phyloP scores from a whole-genome alignment of 108 stramenopile species.

The Skeletonema grethae region DNA sequence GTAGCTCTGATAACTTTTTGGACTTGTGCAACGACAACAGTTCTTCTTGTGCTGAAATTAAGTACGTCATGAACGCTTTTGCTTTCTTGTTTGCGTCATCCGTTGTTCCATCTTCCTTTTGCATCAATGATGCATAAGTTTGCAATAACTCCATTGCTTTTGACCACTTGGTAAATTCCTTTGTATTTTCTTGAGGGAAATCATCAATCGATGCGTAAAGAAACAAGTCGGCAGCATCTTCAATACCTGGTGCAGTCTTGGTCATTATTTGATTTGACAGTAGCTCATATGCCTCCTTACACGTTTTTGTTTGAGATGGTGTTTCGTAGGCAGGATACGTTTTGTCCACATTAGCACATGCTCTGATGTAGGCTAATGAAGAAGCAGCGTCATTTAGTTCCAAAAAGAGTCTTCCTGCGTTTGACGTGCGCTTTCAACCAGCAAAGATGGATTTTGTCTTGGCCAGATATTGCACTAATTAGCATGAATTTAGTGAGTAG shows the following conservation, averaged over 20 bases:
- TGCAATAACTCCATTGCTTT: constrained; percentile 39
- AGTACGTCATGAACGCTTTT: constrained; percentile 20
- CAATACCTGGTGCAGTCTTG: constrained; percentile 16
- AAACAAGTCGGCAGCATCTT: constrained; percentile 40
- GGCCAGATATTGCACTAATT: too few species aligned
- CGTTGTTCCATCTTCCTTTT: constrained; percentile 5
- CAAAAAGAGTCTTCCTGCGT: constrained; percentile 43
- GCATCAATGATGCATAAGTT: constrained; percentile 22
- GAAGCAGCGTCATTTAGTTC: constrained; percentile 32
- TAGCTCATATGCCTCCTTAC: constrained; percentile 32
- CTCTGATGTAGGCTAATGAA: constrained; percentile 35
- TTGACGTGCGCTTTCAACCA: too few species aligned
- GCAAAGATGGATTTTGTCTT: too few species aligned
- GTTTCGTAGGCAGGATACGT: constrained; percentile 23
- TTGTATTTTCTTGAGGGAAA: constrained; percentile 18
- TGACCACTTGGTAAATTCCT: constrained; percentile 22
- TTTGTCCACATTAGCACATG: constrained; percentile 24
- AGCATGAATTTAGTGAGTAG: too few species aligned
- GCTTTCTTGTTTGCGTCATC: constrained; percentile 21
- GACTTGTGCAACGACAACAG: constrained; percentile 16
- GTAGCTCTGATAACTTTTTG: constrained; percentile 26
- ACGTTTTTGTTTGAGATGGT: constrained; percentile 23
- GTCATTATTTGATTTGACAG: constrained; percentile 21
- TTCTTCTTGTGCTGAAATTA: constrained; percentile 32
- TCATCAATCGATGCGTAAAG: constrained; percentile 36